These are phyloP conservation scores for Exobasidium rhododendri DNA, from an alignment of 1,284 basidiomycete genomes.

Conservation along the genomic window DNA sequence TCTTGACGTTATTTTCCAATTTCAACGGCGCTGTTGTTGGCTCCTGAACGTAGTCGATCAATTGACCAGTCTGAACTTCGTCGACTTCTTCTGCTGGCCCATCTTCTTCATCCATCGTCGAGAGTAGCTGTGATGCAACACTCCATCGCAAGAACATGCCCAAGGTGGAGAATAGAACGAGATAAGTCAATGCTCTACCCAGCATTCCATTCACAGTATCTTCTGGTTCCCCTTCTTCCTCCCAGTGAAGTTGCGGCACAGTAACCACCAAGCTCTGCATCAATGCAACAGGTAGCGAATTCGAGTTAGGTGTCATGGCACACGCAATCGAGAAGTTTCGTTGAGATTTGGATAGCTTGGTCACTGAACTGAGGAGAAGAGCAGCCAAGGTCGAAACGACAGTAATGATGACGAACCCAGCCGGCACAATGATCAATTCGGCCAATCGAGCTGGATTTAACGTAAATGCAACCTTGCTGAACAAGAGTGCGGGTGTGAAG, in stretches of 20 bases:
- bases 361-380: conserved; percentile 43
- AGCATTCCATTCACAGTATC: conserved; percentile 84
- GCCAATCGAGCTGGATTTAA: conserved; percentile 67
- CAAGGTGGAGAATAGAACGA: conserved; percentile 85
- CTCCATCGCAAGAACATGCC: conserved; percentile 68
- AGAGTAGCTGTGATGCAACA: conserved; percentile 56
- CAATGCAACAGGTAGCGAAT: conserved; percentile 86
- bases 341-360: conserved; percentile 52
- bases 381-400: conserved; percentile 53
- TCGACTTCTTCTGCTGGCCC: conserved; percentile 7
- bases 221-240: conserved; percentile 59
- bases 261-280: conserved; percentile 83
- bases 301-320: conserved; percentile 65
- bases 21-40: neutral
- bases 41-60: conserved; percentile 14
- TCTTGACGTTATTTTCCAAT: neutral
- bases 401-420: conserved; percentile 66
- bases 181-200: conserved; percentile 83
- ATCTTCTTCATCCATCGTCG: conserved; percentile 48
- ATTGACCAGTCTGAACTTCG: conserved; percentile 3
- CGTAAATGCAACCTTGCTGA: conserved; percentile 83
- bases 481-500: conserved; percentile 86
- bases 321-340: conserved; percentile 56
- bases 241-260: conserved; percentile 81
- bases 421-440: conserved; percentile 87